A percentile compares a stretch with the other conserved stretches of the same genome.
These are phyloP conservation scores for Chaetothyriales sp. DNA, from an alignment of 2,329 filamentous ascomycete genomes.

Conservation along the genomic window DNA sequence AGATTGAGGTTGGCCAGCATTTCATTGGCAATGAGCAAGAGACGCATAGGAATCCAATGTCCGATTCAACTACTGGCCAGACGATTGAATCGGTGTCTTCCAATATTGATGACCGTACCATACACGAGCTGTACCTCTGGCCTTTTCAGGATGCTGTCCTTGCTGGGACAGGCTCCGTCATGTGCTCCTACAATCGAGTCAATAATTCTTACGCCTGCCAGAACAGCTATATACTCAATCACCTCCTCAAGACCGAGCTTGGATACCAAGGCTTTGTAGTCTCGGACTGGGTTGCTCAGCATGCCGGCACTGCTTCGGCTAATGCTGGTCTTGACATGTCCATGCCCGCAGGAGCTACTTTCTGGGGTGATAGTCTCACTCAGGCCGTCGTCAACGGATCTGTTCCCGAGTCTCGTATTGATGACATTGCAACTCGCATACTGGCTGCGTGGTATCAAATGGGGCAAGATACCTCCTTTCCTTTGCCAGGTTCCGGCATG, in stretches of 20 bases:
- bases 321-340: constrained; percentile 34
- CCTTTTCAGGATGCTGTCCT: constrained; percentile 61
- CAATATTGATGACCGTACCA: constrained; percentile 57
- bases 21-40: constrained; percentile 57
- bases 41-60: constrained; percentile 24
- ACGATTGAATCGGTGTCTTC: constrained; percentile 31
- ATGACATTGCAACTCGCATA: constrained; percentile 36
- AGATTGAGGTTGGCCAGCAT: constrained; percentile 24
- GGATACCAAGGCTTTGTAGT: constrained; percentile 38
- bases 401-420: constrained; percentile 27
- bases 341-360: constrained; percentile 27
- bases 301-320: constrained; percentile 29
- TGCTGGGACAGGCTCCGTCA: constrained; percentile 45
- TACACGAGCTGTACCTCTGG: constrained; percentile 68
- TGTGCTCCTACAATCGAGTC: constrained; percentile 36
- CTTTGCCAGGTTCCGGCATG: constrained; percentile 28
- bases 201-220: constrained; percentile 38
- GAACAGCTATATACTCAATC: constrained; percentile 33
- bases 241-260: constrained; percentile 37
- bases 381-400: constrained; percentile 27
- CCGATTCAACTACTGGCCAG: constrained; percentile 35
- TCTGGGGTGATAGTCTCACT: constrained; percentile 27
- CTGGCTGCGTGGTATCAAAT: constrained; percentile 34
- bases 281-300: constrained; percentile 33
- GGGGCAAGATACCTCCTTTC: constrained; percentile 26